Base-by-base conservation (phyloP, 1,139 yeast genomes). In the Magnusiomyces ingens region DNA sequence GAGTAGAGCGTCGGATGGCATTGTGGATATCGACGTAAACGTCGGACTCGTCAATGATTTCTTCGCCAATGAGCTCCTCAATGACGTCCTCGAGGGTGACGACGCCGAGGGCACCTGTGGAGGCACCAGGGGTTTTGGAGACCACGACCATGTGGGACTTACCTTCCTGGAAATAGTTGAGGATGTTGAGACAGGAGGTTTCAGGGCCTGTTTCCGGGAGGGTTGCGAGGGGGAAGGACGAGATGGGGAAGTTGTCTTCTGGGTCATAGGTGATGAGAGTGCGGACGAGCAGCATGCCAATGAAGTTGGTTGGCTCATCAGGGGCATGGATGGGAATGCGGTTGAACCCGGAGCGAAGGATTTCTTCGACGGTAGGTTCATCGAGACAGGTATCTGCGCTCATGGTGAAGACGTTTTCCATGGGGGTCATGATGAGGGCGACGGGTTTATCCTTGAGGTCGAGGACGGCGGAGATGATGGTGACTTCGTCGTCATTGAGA, bases 121-220 rank as follows among this genome's bases (percentile, higher is more conserved):
- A 83, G 59, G 81, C 90, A 51, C 99, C 99, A 0, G 98, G 98
- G 50, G 76, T 75, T 57, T 82, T 85, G 61, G 94, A 83, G 12
- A 93, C 96, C 45, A 91, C 84, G 62, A 94, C 93, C 99, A 93
- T 93, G 69, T 93, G 99, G 1, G 96, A 85, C 69, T 90, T 91
- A 57, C 99, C 99, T 69, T 91, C 98, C 71, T 93, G 99, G 76
- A 93, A 93, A 70, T 91, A 93, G 69, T 93, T 93, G 64, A 93
- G 77, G 60, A 93, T 91, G 69, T 93, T 91, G 66, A 93, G 75
- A 70, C 98, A 93, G 3, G 97, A 89, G 1, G 98, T 91, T 52
- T 85, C 91, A 38, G 89, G 85, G 1, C 85, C 82, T 0, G 99
- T 93, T 71, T 93, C 98, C 0, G 99, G 99, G 50, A 93, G 77